A percentile compares a stretch with the other conserved stretches of the same genome.
phyloP scores from a whole-genome alignment of 2,329 filamentous ascomycete species.

The Penicillium sp. region DNA sequence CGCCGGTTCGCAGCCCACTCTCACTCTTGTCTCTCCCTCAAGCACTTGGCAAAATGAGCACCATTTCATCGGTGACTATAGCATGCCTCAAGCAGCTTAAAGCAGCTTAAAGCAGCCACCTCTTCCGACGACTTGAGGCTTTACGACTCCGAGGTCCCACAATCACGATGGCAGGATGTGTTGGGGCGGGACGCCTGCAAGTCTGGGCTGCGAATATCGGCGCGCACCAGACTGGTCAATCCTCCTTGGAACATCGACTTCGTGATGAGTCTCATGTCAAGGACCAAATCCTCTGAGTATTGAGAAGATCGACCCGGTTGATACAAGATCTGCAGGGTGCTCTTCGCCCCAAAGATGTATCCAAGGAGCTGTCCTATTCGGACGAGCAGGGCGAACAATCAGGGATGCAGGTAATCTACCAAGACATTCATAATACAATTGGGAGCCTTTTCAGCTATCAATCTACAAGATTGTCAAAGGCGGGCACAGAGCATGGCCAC shows the following conservation, averaged over 20 bases:
- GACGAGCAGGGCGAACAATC: background rate
- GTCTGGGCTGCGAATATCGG: slow-evolving; percentile 38
- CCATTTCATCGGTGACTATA: background rate
- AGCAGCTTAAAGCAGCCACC: background rate
- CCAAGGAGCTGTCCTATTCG: background rate
- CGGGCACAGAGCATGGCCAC: no score
- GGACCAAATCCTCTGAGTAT: background rate
- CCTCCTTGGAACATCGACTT: slow-evolving; percentile 35
- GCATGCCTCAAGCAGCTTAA: background rate
- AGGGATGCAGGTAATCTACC: slow-evolving; percentile 21
- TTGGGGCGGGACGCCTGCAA: slow-evolving; percentile 4
- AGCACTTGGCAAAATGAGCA: background rate
- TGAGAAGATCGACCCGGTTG: slow-evolving; percentile 14
- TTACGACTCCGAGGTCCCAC: background rate
- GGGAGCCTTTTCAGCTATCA: slow-evolving; percentile 41
- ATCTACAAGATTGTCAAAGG: no score
- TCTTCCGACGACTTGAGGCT: background rate
- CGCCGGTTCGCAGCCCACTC: background rate
- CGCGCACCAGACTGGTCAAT: slow-evolving; percentile 30
- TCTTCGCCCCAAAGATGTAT: background rate
- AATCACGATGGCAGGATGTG: slow-evolving; percentile 21
- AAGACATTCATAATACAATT: slow-evolving; percentile 26
- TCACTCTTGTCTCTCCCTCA: background rate
- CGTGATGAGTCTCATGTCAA: slow-evolving; percentile 31
- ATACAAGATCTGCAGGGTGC: slow-evolving; percentile 5